Conservation (phyloP, 1,139 yeast species). For the Candida sp. region DNA sequence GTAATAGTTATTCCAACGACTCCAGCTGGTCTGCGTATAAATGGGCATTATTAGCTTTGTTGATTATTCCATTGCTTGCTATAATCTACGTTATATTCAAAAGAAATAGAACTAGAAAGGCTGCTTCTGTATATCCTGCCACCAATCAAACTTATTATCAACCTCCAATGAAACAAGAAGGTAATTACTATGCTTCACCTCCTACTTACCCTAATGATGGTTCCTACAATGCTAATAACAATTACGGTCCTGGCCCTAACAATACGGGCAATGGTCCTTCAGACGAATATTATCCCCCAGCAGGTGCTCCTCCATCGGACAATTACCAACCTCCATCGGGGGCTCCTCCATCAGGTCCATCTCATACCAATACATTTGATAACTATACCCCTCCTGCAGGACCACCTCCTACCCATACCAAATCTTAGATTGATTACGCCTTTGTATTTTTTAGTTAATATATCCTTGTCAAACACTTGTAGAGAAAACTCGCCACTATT, state of each 20-base stretch:
- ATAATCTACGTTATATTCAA: neutral
- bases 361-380: neutral
- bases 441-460: neutral
- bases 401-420: conserved; percentile 1
- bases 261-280: neutral
- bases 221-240: neutral
- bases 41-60: conserved; percentile 1
- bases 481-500: neutral
- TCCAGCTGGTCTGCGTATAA: neutral
- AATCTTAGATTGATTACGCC: neutral
- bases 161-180: neutral
- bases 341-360: neutral
- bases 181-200: neutral
- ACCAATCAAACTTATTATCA: conserved; percentile 1
- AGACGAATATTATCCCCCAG: neutral
- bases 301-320: neutral
- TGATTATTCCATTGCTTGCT: neutral
- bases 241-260: neutral
- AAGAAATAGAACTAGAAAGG: neutral
- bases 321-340: neutral
- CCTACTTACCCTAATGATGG: neutral
- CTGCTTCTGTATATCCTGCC: neutral
- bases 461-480: neutral
- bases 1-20: neutral
- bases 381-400: conserved; percentile 1